A percentile compares a stretch with the other conserved stretches of the same genome.
Evolutionary conservation across 1,284 basidiomycete genomes (phyloP).

Genomic region (Ustilago vetiveriae): DNA sequence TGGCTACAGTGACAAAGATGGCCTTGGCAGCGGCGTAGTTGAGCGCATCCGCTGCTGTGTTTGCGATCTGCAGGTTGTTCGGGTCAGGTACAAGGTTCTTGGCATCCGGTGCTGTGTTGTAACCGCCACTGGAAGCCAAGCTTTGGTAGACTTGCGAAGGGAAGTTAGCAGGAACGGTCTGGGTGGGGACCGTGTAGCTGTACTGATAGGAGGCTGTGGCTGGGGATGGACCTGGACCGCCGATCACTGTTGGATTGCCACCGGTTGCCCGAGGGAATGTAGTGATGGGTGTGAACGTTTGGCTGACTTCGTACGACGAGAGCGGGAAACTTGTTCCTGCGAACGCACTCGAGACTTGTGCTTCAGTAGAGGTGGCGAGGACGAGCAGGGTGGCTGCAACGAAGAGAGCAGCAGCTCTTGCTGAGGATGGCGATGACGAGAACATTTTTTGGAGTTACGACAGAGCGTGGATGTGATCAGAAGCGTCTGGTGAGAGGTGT

Average conservation of each 20-base stretch:
- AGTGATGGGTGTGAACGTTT: slow-evolving; percentile 52
- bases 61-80: slow-evolving; percentile 34
- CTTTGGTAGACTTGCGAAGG: slow-evolving; percentile 26
- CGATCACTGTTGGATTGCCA: slow-evolving; percentile 41
- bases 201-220: slow-evolving; percentile 37
- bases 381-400: slow-evolving; percentile 11
- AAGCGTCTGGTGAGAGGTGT: too few species aligned
- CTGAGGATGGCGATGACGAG: slow-evolving; percentile 5
- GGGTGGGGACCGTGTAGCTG: slow-evolving; percentile 42
- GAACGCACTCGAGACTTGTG: slow-evolving; percentile 29
- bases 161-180: slow-evolving; percentile 29
- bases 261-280: slow-evolving; percentile 39
- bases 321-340: slow-evolving; percentile 46
- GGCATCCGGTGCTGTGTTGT: slow-evolving; percentile 26
- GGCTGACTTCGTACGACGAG: slow-evolving; percentile 20
- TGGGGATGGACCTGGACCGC: slow-evolving; percentile 50
- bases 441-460: too few species aligned
- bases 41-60: slow-evolving; percentile 1
- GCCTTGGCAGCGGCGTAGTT: slow-evolving; percentile 29
- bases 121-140: slow-evolving; percentile 10
- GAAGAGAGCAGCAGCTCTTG: slow-evolving; percentile 17
- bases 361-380: slow-evolving; percentile 10
- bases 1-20: slow-evolving; percentile 21
- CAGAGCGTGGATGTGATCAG: too few species aligned
- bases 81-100: slow-evolving; percentile 28